A percentile compares a stretch with the other conserved stretches of the same genome.
Conservation (phyloP, 2,329 filamentous ascomycete genomes). For the Elsinoe ampelina region DNA sequence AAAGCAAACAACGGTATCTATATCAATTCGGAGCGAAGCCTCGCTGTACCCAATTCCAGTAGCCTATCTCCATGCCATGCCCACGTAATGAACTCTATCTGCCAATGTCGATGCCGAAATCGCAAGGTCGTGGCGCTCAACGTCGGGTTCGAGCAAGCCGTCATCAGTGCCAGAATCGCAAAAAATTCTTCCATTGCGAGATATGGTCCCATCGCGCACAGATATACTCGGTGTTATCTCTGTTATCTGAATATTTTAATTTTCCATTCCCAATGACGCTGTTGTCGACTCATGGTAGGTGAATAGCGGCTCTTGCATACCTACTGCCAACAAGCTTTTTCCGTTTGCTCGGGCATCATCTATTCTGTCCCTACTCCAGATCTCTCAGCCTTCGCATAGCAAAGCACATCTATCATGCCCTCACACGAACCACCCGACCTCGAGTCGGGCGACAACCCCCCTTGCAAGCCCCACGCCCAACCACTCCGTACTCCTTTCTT, state of each 20-base stretch:
- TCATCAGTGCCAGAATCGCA: not conserved
- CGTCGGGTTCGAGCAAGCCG: not conserved
- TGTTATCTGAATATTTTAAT: not conserved
- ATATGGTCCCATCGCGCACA: slow-evolving; percentile 6
- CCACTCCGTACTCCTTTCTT: not conserved
- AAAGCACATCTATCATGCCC: not conserved
- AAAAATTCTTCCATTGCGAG: not conserved
- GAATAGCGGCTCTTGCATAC: not conserved
- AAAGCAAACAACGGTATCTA: no score
- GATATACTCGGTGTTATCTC: not conserved
- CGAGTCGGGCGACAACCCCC: no score
- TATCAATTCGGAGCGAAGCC: no score
- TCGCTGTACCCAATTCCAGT: no score
- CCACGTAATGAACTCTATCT: no score
- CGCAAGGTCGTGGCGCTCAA: not conserved
- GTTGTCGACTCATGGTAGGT: not conserved
- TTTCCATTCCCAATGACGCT: not conserved
- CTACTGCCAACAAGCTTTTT: no score
- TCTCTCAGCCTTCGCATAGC: not conserved
- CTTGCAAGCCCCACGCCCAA: not conserved
- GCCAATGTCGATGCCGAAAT: not conserved
- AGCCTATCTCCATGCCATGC: no score
- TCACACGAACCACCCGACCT: no score
- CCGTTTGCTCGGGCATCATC: not conserved
- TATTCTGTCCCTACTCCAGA: not conserved